Evolutionary conservation across 2,329 filamentous ascomycete species (phyloP).

Genomic region (Alternaria sp.): DNA sequence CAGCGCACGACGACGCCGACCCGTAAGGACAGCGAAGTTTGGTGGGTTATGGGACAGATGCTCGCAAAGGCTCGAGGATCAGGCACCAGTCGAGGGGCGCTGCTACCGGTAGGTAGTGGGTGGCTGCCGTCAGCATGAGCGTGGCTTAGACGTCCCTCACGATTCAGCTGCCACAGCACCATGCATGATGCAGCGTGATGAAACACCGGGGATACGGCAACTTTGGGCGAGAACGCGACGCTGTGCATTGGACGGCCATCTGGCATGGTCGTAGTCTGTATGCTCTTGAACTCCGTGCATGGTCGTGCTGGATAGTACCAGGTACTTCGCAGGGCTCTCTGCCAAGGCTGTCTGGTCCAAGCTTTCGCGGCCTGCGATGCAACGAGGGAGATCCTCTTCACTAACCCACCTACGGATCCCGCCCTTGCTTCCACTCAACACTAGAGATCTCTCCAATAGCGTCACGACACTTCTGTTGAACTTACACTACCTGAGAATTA

Average conservation of each 20-base stretch:
- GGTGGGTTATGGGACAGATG: constrained; percentile 31
- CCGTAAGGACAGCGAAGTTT: constrained; percentile 30
- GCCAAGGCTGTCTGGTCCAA: constrained; percentile 11
- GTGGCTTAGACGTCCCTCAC: constrained; percentile 43
- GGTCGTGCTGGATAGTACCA: background rate
- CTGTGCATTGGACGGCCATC: constrained; percentile 21
- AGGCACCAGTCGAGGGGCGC: constrained; percentile 45
- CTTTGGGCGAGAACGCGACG: background rate
- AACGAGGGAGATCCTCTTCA: constrained; percentile 5
- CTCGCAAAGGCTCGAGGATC: constrained; percentile 31
- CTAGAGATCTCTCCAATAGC: background rate
- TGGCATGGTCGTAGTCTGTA: constrained; percentile 14
- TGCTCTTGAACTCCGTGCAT: background rate
- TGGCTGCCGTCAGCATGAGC: constrained; percentile 31
- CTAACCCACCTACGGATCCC: constrained; percentile 3
- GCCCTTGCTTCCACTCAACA: background rate
- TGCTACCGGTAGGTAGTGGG: constrained; percentile 22
- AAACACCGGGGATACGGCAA: constrained; percentile 22
- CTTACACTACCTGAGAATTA: background rate
- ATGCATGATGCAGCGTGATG: constrained; percentile 28
- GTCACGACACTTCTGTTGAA: background rate
- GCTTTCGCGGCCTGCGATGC: constrained; percentile 18
- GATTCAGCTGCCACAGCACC: constrained; percentile 24
- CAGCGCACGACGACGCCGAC: constrained; percentile 20
- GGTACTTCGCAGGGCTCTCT: constrained; percentile 8